A percentile compares a stretch with the other conserved stretches of the same genome.
Evolutionary conservation across 2,329 filamentous ascomycete genomes (phyloP).

Genomic region (Penicillium sp.): DNA sequence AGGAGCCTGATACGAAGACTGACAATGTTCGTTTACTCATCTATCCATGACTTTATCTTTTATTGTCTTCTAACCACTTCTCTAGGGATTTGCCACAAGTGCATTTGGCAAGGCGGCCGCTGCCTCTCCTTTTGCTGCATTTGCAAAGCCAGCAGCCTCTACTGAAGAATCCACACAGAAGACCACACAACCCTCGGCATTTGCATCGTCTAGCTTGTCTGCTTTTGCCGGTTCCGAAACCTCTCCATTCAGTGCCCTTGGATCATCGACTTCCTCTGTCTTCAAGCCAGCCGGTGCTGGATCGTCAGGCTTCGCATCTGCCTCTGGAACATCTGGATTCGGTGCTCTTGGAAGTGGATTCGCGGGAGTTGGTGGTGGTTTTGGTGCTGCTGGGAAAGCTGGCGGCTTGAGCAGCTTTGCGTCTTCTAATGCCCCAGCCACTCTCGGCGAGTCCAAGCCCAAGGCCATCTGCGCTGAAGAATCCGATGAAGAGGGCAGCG

Average conservation of each 20-base stretch:
- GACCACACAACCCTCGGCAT: slow-evolving; percentile 58
- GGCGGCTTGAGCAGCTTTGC: slow-evolving; percentile 66
- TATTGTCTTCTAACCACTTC: not conserved
- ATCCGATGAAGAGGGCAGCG: slow-evolving; percentile 44
- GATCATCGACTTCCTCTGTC: slow-evolving; percentile 45
- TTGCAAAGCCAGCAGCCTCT: slow-evolving; percentile 31
- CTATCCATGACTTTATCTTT: not conserved
- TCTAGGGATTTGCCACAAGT: slow-evolving; percentile 29
- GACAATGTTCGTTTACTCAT: slow-evolving; percentile 24
- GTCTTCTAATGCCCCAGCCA: slow-evolving; percentile 53
- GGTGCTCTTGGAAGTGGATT: slow-evolving; percentile 38
- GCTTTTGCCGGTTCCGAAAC: slow-evolving; percentile 60
- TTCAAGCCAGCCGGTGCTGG: slow-evolving; percentile 34
- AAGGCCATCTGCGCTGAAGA: slow-evolving; percentile 76
- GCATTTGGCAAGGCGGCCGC: slow-evolving; percentile 46
- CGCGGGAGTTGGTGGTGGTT: slow-evolving; percentile 44
- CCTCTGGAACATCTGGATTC: slow-evolving; percentile 38
- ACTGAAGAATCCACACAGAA: slow-evolving; percentile 28
- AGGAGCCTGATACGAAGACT: slow-evolving; percentile 33
- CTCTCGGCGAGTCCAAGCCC: slow-evolving; percentile 38
- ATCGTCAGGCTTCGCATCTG: slow-evolving; percentile 17
- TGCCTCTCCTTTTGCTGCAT: slow-evolving; percentile 43
- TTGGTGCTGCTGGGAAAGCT: slow-evolving; percentile 48
- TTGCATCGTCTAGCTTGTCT: slow-evolving; percentile 66
- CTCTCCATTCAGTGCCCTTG: slow-evolving; percentile 63